phyloP scores from a whole-genome alignment of 306 rosid genomes.

The Castanea crenata region DNA sequence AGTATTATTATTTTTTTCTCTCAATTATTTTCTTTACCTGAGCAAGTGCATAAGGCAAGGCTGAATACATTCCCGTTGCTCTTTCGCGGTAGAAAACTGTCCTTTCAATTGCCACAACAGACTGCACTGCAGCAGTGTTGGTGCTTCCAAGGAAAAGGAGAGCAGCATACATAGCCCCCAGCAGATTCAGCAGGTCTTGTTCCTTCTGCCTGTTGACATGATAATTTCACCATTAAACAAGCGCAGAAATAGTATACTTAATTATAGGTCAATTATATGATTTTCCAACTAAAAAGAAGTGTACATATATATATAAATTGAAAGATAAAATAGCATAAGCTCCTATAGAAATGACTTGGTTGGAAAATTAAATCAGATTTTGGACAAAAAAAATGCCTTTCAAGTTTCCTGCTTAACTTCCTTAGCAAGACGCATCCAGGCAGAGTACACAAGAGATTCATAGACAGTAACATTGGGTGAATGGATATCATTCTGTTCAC shows the following conservation, averaged over 20 bases:
- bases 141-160: conserved; percentile 47
- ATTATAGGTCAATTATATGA: too few relatives aligned
- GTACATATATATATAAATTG: too few relatives aligned
- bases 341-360: neutral
- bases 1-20: neutral
- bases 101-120: conserved; percentile 49
- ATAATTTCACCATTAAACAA: neutral
- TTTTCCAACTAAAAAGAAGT: too few relatives aligned
- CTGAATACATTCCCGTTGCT: conserved; percentile 53
- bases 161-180: conserved; percentile 39
- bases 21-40: conserved; percentile 32
- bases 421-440: conserved; percentile 49
- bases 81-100: conserved; percentile 49
- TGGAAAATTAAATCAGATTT: neutral
- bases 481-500: conserved; percentile 55
- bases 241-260: neutral
- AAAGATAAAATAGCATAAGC: too few relatives aligned
- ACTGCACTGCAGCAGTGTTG: conserved; percentile 35
- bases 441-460: conserved; percentile 49
- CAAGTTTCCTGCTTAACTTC: conserved; percentile 33
- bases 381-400: conserved; percentile 30
- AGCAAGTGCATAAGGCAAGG: conserved; percentile 53
- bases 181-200: conserved; percentile 46
- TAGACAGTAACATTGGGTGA: conserved; percentile 44
- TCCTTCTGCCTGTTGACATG: conserved; percentile 29